Conservation (phyloP, 345 rosid species). For the Geranium rotundifolium region DNA sequence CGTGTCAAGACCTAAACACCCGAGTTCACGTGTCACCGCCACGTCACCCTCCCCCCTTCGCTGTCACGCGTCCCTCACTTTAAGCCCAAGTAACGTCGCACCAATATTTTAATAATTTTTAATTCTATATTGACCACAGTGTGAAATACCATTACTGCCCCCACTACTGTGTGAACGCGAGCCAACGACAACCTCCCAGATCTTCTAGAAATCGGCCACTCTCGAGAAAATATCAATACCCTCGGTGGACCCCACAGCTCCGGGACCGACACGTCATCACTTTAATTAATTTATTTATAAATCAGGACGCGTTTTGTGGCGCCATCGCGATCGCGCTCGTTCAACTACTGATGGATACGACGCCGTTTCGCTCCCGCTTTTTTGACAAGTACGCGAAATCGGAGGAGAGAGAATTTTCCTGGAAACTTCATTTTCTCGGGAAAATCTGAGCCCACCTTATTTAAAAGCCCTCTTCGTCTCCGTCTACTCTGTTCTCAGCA, state of each 20-base stretch:
- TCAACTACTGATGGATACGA: not conserved
- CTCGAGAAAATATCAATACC: not conserved
- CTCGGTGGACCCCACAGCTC: not conserved
- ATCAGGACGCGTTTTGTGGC: not conserved
- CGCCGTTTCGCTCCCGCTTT: not conserved
- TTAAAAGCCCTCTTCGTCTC: constrained; percentile 11
- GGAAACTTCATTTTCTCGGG: constrained; percentile 41
- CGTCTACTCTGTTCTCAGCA: not conserved
- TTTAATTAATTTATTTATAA: not conserved
- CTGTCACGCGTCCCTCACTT: not conserved
- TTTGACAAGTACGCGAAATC: constrained; percentile 52
- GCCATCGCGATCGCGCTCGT: not conserved
- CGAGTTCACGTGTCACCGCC: not conserved
- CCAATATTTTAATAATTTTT: not conserved
- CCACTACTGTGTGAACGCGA: constrained; percentile 15
- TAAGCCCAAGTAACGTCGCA: not conserved
- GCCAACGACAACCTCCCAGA: constrained; percentile 4
- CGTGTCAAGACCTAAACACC: not conserved
- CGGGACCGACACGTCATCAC: constrained; percentile 12
- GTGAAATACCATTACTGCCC: not conserved
- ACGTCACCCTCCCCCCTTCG: not conserved
- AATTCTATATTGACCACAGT: not conserved
- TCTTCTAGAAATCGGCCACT: constrained; percentile 18
- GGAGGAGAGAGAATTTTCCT: not conserved
- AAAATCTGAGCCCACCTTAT: constrained; percentile 26